Evolutionary conservation across 2,329 filamentous ascomycete species (phyloP).

Genomic region (Claviceps paspali): DNA sequence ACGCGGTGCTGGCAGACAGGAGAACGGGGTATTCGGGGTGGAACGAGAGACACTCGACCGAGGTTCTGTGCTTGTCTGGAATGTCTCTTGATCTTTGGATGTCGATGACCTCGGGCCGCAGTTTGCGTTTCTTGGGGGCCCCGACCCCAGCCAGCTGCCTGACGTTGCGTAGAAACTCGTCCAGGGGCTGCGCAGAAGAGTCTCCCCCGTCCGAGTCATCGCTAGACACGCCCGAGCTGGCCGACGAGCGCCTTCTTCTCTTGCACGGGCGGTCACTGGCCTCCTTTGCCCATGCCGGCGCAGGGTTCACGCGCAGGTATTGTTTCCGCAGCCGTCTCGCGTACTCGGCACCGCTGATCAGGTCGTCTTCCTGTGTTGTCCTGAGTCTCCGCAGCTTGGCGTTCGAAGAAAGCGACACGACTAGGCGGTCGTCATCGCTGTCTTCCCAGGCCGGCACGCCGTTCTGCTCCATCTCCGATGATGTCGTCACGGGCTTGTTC

Average conservation of each 20-base stretch:
- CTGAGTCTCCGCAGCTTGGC: conserved; percentile 71
- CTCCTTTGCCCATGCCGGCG: conserved; percentile 44
- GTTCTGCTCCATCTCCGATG: conserved; percentile 10
- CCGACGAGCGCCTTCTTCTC: conserved; percentile 36
- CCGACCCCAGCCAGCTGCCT: conserved; percentile 45
- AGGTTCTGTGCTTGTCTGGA: conserved; percentile 58
- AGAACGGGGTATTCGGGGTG: conserved; percentile 81
- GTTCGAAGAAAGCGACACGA: conserved; percentile 60
- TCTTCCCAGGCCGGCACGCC: conserved; percentile 69
- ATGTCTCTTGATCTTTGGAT: conserved; percentile 85
- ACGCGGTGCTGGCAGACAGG: conserved; percentile 74
- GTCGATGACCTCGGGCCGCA: conserved; percentile 76
- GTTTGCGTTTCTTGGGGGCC: conserved; percentile 46
- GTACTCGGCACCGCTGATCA: conserved; percentile 79
- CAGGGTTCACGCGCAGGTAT: conserved; percentile 44
- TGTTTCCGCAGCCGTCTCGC: conserved; percentile 64
- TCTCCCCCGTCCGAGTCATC: conserved; percentile 42
- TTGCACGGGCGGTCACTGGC: conserved; percentile 35
- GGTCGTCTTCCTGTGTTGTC: conserved; percentile 65
- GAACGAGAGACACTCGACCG: conserved; percentile 74
- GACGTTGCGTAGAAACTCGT: conserved; percentile 63
- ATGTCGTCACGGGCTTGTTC: conserved; percentile 12
- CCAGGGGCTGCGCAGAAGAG: conserved; percentile 59
- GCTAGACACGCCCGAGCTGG: conserved; percentile 32
- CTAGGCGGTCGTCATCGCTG: conserved; percentile 82